These are phyloP conservation scores for Ophiostoma himal-ulmi DNA, from an alignment of 2,329 filamentous ascomycete genomes.

Conservation along the genomic window DNA sequence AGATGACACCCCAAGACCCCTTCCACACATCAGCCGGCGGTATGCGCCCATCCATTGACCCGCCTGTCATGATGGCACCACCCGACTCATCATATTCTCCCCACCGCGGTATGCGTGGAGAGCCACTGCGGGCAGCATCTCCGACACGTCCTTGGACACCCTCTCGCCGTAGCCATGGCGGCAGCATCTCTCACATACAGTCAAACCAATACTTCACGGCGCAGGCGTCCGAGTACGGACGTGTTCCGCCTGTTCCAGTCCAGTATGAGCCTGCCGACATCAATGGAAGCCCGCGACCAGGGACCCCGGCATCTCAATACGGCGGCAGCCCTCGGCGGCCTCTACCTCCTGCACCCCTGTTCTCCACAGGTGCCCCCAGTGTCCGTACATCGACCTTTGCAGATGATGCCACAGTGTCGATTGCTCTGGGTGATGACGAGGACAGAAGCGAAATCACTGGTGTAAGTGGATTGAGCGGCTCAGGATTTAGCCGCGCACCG, in stretches of 20 bases:
- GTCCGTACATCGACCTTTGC: conserved; percentile 48
- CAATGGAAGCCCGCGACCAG: conserved; percentile 83
- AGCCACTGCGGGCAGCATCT: conserved; percentile 47
- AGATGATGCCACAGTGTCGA: conserved; percentile 65
- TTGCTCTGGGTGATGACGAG: conserved; percentile 50
- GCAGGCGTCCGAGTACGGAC: conserved; percentile 55
- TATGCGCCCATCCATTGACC: conserved; percentile 45
- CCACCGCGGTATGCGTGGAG: conserved; percentile 11
- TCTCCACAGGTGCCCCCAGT: conserved; percentile 44
- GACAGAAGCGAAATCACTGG: conserved; percentile 67
- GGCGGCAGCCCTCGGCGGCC: conserved; percentile 81
- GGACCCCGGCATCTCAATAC: conserved; percentile 84
- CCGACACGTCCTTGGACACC: conserved; percentile 57
- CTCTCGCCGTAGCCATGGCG: conserved; percentile 32
- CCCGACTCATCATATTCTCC: conserved; percentile 56
- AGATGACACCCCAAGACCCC: conserved; percentile 21
- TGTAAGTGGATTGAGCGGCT: conserved; percentile 13
- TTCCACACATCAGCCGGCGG: conserved; percentile 13
- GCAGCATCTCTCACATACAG: conserved; percentile 30
- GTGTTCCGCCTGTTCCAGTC: conserved; percentile 57
- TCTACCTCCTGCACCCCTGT: conserved; percentile 81
- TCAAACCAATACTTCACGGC: conserved; percentile 14
- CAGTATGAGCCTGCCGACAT: conserved; percentile 82
- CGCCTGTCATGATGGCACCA: conserved; percentile 50
- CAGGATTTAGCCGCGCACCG: conserved; percentile 10